Conservation (phyloP, 129 eudicot species). For the Chrysanthemum makinoi region DNA sequence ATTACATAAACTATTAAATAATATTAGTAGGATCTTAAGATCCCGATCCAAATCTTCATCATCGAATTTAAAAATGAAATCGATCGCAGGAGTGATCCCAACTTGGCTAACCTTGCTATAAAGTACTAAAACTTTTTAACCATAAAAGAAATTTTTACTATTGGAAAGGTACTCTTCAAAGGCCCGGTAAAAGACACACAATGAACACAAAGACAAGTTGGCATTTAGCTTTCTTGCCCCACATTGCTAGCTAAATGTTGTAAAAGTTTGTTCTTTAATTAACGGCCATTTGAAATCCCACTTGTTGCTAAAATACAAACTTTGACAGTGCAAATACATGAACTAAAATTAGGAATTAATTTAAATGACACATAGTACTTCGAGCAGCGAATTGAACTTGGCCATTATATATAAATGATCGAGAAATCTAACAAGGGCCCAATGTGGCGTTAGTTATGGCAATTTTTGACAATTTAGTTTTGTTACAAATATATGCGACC, state of each 20-base stretch:
- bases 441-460: background rate
- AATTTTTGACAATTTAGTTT: background rate
- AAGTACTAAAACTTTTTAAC: no score
- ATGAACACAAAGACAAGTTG: conserved; percentile 21
- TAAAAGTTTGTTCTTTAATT: conserved; percentile 5
- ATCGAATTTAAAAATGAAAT: no score
- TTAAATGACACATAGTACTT: conserved; percentile 11
- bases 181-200: background rate
- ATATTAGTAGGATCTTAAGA: no score
- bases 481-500: no score
- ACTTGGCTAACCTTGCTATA: no score
- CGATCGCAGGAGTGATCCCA: no score
- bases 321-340: background rate
- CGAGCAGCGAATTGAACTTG: conserved; percentile 2
- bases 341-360: background rate
- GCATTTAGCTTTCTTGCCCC: conserved; percentile 16
- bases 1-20: no score
- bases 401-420: background rate
- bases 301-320: conserved; percentile 29
- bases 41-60: no score
- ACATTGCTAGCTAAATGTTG: conserved; percentile 19
- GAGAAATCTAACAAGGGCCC: background rate
- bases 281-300: conserved; percentile 21
- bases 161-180: background rate
- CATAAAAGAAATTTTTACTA: no score